phyloP scores from a whole-genome alignment of 768 basidiomycete species.

The Boletus pseudo-olivaceus region DNA sequence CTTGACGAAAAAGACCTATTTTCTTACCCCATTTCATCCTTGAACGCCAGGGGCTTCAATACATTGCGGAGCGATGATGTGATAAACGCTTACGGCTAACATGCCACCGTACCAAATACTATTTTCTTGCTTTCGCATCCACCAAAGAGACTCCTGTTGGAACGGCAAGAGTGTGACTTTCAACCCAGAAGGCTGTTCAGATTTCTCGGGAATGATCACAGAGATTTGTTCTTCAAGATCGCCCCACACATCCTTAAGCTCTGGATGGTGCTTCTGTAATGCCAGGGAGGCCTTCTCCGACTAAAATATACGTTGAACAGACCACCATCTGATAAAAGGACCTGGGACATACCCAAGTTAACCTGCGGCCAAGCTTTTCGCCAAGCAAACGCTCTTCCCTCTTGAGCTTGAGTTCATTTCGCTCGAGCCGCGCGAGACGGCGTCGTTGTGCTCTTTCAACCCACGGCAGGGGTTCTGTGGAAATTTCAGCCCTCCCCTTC shows the following conservation, averaged over 20 bases:
- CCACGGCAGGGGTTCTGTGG: constrained; percentile 3
- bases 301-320: constrained; percentile 37
- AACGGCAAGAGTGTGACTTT: constrained; percentile 89
- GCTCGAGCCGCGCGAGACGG: constrained; percentile 18
- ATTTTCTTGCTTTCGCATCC: constrained; percentile 95
- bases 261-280: constrained; percentile 69
- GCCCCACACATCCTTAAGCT: constrained; percentile 84
- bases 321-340: constrained; percentile 4
- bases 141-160: constrained; percentile 90
- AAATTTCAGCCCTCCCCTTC: constrained; percentile 6
- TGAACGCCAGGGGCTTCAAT: constrained; percentile 8
- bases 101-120: constrained; percentile 88
- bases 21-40: constrained; percentile 90
- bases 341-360: constrained; percentile 58
- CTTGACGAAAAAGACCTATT: not conserved
- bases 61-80: not conserved
- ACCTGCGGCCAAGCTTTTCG: constrained; percentile 62
- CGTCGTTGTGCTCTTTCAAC: constrained; percentile 7
- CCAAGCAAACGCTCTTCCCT: constrained; percentile 49
- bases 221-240: constrained; percentile 66
- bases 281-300: constrained; percentile 68
- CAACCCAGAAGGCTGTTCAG: constrained; percentile 76
- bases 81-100: constrained; percentile 63
- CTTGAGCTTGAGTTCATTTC: constrained; percentile 37
- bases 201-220: constrained; percentile 61